Evolutionary conservation across 768 basidiomycete genomes (phyloP).

Genomic region (Tylopilus vinaceipallidus): DNA sequence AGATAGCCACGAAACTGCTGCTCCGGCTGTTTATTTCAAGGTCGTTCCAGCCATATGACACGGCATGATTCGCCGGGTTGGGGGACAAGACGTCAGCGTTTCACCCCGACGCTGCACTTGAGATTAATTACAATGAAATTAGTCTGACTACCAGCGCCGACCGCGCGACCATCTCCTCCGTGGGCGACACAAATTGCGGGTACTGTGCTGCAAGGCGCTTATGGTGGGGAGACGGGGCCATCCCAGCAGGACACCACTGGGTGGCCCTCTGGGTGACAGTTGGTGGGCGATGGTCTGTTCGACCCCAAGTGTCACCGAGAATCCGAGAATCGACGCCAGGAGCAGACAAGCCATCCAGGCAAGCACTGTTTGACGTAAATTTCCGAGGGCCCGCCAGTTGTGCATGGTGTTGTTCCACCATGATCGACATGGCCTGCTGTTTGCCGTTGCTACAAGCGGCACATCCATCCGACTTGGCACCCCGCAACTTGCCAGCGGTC

Average conservation of each 20-base stretch:
- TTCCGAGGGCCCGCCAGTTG: background rate
- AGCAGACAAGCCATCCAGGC: background rate
- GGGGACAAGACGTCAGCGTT: background rate
- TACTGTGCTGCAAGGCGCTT: too few species aligned
- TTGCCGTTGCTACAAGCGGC: background rate
- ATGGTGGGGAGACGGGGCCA: too few species aligned
- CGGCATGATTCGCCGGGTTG: slow-evolving; percentile 5
- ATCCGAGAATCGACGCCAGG: background rate
- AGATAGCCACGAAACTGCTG: background rate
- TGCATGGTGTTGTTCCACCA: background rate
- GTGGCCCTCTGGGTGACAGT: too few species aligned
- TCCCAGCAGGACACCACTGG: too few species aligned
- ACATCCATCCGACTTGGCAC: background rate
- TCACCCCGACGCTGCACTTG: too few species aligned
- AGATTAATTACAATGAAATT: background rate
- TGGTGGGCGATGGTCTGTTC: too few species aligned
- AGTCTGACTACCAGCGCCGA: too few species aligned
- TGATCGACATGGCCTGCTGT: background rate
- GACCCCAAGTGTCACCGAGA: background rate
- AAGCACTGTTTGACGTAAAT: slow-evolving; percentile 1
- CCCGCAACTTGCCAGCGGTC: background rate
- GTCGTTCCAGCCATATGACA: background rate
- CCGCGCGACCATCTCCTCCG: too few species aligned
- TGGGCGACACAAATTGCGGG: too few species aligned
- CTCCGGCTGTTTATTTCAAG: background rate